A percentile compares a stretch with the other conserved stretches of the same genome.
Evolutionary conservation across 345 rosid genomes (phyloP).

Genomic region (Corchorus capsularis): DNA sequence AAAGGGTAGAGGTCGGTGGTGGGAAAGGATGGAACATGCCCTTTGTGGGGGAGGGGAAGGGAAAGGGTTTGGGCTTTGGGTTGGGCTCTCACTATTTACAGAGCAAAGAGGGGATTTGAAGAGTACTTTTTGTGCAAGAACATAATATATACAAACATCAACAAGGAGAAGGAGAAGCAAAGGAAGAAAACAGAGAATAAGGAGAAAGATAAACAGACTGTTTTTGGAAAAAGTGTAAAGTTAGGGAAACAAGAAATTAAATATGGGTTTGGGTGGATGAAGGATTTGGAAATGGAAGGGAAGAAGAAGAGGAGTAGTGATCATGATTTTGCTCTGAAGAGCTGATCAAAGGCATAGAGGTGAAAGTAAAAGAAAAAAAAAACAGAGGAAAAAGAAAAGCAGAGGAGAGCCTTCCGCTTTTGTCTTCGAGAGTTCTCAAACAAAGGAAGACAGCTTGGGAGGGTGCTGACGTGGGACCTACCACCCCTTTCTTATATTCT

Average conservation of each 20-base stretch:
- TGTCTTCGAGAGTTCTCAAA: not conserved
- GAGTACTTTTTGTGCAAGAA: too few relatives aligned
- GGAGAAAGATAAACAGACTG: not conserved
- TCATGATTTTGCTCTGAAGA: not conserved
- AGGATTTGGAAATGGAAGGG: not conserved
- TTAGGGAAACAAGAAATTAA: not conserved
- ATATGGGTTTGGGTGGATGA: not conserved
- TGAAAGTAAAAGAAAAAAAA: not conserved
- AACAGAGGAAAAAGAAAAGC: not conserved
- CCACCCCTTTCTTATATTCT: not conserved
- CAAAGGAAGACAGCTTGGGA: conserved; percentile 3
- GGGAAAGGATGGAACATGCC: conserved; percentile 14
- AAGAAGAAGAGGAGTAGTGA: not conserved
- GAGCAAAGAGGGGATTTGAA: not conserved
- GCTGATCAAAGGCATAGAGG: conserved; percentile 1
- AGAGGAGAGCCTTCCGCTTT: not conserved
- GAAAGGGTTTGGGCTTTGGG: conserved; percentile 5
- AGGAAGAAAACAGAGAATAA: not conserved
- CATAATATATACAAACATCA: not conserved
- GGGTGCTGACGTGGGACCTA: conserved; percentile 3
- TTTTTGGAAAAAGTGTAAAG: not conserved
- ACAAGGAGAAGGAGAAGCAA: too few relatives aligned
- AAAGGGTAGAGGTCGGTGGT: conserved; percentile 12
- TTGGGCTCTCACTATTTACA: conserved; percentile 11
- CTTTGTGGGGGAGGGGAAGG: not conserved